phyloP scores from a whole-genome alignment of 2,329 filamentous ascomycete species.

The Stromatinia cepivora region DNA sequence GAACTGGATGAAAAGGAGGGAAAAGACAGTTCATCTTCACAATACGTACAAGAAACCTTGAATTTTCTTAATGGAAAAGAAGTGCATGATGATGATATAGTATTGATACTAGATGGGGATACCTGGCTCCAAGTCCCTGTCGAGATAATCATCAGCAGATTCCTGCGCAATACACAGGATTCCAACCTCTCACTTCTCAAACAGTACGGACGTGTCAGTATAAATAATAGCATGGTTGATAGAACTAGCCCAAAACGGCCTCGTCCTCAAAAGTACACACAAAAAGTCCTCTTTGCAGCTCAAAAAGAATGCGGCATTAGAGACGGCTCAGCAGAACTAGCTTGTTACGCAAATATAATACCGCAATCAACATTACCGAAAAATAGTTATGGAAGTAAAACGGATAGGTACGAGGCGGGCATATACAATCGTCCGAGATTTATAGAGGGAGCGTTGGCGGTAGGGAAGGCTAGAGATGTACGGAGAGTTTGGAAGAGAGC shows the following conservation, averaged over 20 bases:
- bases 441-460: slow-evolving; percentile 50
- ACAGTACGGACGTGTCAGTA: slow-evolving; percentile 28
- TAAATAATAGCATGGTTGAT: not conserved
- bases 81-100: slow-evolving; percentile 54
- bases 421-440: slow-evolving; percentile 48
- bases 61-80: slow-evolving; percentile 50
- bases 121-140: slow-evolving; percentile 59
- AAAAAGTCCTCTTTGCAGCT: slow-evolving; percentile 57
- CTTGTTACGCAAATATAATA: slow-evolving; percentile 50
- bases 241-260: not conserved
- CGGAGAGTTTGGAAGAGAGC: slow-evolving; percentile 47
- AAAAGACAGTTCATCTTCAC: slow-evolving; percentile 17
- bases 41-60: slow-evolving; percentile 31
- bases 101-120: slow-evolving; percentile 54
- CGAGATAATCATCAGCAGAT: slow-evolving; percentile 56
- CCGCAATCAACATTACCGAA: slow-evolving; percentile 52
- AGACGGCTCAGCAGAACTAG: slow-evolving; percentile 45
- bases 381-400: slow-evolving; percentile 50
- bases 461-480: slow-evolving; percentile 53
- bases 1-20: slow-evolving; percentile 27
- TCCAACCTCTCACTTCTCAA: slow-evolving; percentile 48
- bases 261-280: slow-evolving; percentile 46
- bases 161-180: slow-evolving; percentile 49
- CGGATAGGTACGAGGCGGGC: slow-evolving; percentile 41
- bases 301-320: slow-evolving; percentile 51